Evolutionary conservation across 768 basidiomycete species (phyloP).

Genomic region (Pisolithus orientalis): DNA sequence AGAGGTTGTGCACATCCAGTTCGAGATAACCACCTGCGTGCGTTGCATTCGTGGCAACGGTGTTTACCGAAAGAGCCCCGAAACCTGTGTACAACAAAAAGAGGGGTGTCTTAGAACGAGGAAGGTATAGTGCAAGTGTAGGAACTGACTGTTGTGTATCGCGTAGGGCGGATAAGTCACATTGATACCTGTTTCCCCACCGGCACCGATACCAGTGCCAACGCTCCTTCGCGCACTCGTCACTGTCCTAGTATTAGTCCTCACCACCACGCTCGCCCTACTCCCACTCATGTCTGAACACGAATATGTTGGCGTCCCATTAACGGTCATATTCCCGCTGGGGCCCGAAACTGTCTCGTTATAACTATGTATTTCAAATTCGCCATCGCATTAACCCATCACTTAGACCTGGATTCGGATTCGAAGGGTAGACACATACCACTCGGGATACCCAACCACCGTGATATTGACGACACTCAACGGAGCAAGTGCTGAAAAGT

Average conservation of each 20-base stretch:
- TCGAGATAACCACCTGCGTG: conserved; percentile 57
- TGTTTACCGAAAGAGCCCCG: conserved; percentile 46
- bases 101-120: not conserved
- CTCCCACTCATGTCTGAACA: conserved; percentile 15
- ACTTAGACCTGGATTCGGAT: too few relatives aligned
- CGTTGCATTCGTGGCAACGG: conserved; percentile 67
- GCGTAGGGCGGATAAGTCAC: conserved; percentile 59
- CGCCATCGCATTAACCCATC: conserved; percentile 34
- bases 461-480: conserved; percentile 45
- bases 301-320: conserved; percentile 53
- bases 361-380: conserved; percentile 37
- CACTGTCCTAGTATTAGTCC: not conserved
- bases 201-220: conserved; percentile 47
- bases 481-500: conserved; percentile 52
- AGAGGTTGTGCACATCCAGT: conserved; percentile 65
- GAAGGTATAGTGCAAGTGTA: not conserved
- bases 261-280: conserved; percentile 62
- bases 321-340: conserved; percentile 71
- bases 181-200: conserved; percentile 39
- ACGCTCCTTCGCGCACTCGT: conserved; percentile 12
- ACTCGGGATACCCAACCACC: conserved; percentile 62
- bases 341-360: conserved; percentile 54
- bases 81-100: conserved; percentile 29
- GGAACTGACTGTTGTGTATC: conserved; percentile 60
- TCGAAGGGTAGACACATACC: conserved; percentile 30